A percentile compares a stretch with the other conserved stretches of the same genome.
Evolutionary conservation across 2,329 filamentous ascomycete species (phyloP).

Genomic region (Arachnomyces sp.): DNA sequence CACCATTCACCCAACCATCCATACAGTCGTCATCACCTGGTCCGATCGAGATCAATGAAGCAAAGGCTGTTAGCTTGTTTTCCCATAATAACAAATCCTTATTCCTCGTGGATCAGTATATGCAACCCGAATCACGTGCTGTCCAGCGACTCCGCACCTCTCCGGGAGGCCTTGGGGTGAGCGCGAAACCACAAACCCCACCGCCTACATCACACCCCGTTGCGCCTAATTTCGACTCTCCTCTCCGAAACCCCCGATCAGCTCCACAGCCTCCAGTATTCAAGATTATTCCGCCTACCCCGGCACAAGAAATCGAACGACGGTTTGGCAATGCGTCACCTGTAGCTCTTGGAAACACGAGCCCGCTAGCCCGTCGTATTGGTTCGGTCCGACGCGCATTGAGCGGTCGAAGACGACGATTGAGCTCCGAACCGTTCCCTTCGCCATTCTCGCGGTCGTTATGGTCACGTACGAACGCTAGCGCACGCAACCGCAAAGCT

Average conservation of each 20-base stretch:
- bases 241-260: conserved; percentile 50
- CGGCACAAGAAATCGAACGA: conserved; percentile 35
- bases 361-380: conserved; percentile 23
- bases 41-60: conserved; percentile 51
- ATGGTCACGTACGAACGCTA: conserved; percentile 24
- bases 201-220: conserved; percentile 13
- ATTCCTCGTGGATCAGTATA: conserved; percentile 52
- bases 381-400: conserved; percentile 31
- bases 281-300: conserved; percentile 49
- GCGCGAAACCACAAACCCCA: conserved; percentile 20
- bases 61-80: conserved; percentile 52
- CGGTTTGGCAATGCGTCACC: conserved; percentile 23
- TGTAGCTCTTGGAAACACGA: conserved; percentile 14
- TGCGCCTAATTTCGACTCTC: conserved; percentile 41
- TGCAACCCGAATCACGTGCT: conserved; percentile 22
- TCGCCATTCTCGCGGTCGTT: conserved; percentile 30
- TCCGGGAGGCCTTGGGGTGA: conserved; percentile 6
- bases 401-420: conserved; percentile 26
- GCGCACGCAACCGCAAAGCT: conserved; percentile 33
- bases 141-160: conserved; percentile 21
- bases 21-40: conserved; percentile 43
- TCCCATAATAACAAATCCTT: conserved; percentile 57
- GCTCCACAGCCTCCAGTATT: conserved; percentile 50
- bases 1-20: conserved; percentile 38
- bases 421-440: conserved; percentile 18